Evolutionary conservation across 768 basidiomycete species (phyloP), one percentile per base, ranked within the genome.

Genomic region (Leccinum uliginosum): DNA sequence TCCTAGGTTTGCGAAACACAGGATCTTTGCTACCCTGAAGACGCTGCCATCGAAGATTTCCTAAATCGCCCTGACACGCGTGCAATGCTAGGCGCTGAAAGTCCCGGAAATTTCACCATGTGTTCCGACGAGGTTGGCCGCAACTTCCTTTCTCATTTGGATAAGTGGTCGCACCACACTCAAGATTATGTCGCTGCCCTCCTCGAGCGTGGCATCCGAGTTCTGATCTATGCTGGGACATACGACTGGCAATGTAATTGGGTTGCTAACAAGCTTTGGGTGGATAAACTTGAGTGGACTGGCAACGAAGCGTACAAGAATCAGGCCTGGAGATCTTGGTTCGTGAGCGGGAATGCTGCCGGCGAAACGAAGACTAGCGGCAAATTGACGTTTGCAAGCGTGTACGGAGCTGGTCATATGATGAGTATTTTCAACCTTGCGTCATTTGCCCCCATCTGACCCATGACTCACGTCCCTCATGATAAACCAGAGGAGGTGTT

Each of bases 321-420:
- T 19, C 66, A 78, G 49, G 64, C 72, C 11, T 70, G 84, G 65
- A 71, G 73, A 46, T 75, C 81, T 10, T 90, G 86, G 86, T 62
- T 63, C 0, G 79, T 88, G 9, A 74, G 81, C 58, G 83, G 81
- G 11, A 62, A 75, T 53, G 69, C 69, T 44, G 87, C 79, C 0
- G 87, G 87, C 5, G 74, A 75, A 65, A 83, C 79, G 45, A 83
- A 84, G 69, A 76, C 71, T 29, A 76, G 76, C 34, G 79, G 78
- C 7, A 79, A 79, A 19, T 71, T 92, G 55, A 87, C 85, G 35
- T 88, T 84, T 66, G 81, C 79, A 15, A 87, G 83, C 0, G 71
- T 89, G 35, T 71, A 78, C 46, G 85, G 79, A 5, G 89, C 87
- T 27, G 89, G 89, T n/a, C 89, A 91, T 73, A 86, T 87, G 85